Percentiles rank a stretch among this genome's conserved stretches.
Evolutionary conservation across 768 basidiomycete genomes (phyloP).

Genomic region (Phanerodontia chrysosporium): DNA sequence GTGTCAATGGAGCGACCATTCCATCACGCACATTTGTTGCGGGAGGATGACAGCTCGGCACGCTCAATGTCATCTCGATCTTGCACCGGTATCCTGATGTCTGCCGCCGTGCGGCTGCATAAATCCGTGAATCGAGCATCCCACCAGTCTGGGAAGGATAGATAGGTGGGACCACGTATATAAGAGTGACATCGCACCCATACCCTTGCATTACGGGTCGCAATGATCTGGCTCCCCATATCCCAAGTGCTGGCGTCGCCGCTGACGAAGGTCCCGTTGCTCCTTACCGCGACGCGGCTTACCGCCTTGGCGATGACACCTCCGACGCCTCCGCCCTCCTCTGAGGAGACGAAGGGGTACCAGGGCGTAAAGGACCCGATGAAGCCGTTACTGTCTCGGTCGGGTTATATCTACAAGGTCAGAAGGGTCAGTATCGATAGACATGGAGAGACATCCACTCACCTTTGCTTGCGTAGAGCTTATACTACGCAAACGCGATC

Average conservation of each 20-base stretch:
- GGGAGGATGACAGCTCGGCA: no score
- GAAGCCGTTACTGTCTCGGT: neutral
- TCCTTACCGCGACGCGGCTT: neutral
- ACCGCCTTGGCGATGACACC: neutral
- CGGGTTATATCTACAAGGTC: neutral
- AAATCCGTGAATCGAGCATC: no score
- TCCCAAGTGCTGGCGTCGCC: neutral
- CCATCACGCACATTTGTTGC: no score
- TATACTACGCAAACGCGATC: neutral
- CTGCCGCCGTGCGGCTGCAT: no score
- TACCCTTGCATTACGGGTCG: no score
- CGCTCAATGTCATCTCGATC: no score
- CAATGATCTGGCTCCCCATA: neutral
- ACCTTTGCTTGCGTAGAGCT: neutral
- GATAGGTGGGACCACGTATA: no score
- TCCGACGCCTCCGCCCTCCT: neutral
- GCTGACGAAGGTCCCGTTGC: neutral
- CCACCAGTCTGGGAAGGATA: no score
- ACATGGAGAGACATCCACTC: neutral
- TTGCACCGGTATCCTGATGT: no score
- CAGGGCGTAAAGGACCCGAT: neutral
- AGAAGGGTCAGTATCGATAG: neutral
- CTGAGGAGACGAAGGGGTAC: slow-evolving; percentile 1
- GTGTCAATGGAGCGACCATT: no score
- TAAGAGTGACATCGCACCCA: no score